Percentiles rank a stretch among this genome's conserved stretches.
Evolutionary conservation across 768 basidiomycete genomes (phyloP).

Genomic region (Naganishia vaughanmartiniae): DNA sequence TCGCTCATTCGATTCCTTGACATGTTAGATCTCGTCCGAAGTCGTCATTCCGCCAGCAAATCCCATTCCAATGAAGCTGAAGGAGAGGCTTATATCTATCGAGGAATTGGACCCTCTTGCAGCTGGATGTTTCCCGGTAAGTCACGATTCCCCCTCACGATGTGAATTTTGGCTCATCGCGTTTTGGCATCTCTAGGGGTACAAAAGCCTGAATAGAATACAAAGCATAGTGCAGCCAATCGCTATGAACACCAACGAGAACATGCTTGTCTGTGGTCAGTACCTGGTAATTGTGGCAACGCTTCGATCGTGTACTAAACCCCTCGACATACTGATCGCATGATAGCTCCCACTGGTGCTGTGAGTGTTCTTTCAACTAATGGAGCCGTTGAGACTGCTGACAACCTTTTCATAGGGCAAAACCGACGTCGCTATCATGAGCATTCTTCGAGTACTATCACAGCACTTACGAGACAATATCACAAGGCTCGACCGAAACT

Average conservation of each 20-base stretch:
- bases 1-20: background rate
- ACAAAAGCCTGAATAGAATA: constrained; percentile 80
- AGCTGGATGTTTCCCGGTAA: constrained; percentile 75
- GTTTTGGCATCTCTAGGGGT: constrained; percentile 61
- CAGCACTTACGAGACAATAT: constrained; percentile 58
- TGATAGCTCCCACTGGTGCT: constrained; percentile 89
- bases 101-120: constrained; percentile 72
- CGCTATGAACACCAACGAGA: constrained; percentile 93
- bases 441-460: constrained; percentile 80
- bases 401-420: constrained; percentile 63
- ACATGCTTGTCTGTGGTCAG: constrained; percentile 84
- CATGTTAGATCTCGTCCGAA: constrained; percentile 76
- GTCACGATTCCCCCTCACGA: constrained; percentile 44
- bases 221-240: constrained; percentile 93
- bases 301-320: background rate
- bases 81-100: constrained; percentile 71
- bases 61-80: constrained; percentile 66
- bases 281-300: constrained; percentile 44
- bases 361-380: constrained; percentile 57
- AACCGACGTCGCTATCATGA: constrained; percentile 95
- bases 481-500: constrained; percentile 43
- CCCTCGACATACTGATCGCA: background rate
- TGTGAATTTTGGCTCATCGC: background rate
- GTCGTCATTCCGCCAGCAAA: constrained; percentile 81
- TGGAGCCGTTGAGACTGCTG: constrained; percentile 16